phyloP scores from a whole-genome alignment of 139 green algal species.

The Zygnema circumcarinatum region DNA sequence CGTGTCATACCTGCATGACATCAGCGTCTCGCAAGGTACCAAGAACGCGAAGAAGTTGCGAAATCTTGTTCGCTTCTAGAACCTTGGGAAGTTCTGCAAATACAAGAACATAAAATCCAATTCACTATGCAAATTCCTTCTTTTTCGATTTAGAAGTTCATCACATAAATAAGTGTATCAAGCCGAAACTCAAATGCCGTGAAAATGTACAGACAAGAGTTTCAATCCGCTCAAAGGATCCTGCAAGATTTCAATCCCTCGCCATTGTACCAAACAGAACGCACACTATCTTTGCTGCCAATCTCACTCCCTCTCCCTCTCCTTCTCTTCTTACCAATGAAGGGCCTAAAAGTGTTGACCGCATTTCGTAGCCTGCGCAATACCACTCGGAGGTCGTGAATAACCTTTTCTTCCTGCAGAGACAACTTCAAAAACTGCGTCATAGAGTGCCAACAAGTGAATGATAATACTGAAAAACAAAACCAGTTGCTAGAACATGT shows the following conservation, averaged over 20 bases:
- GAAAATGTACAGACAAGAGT: background rate
- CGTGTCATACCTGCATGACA: slow-evolving; percentile 46
- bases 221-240: too few species aligned
- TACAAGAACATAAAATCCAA: background rate
- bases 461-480: background rate
- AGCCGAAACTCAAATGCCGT: background rate
- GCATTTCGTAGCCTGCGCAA: slow-evolving; percentile 36
- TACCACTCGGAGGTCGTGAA: slow-evolving; percentile 39
- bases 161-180: background rate
- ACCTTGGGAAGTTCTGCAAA: slow-evolving; percentile 34
- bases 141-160: background rate
- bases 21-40: slow-evolving; percentile 34
- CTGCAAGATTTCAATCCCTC: too few species aligned
- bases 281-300: background rate
- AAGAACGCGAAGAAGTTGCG: slow-evolving; percentile 20
- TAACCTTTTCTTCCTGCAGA: slow-evolving; percentile 34
- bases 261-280: background rate
- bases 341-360: slow-evolving; percentile 21
- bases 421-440: background rate
- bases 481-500: background rate
- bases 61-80: background rate
- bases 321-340: slow-evolving; percentile 8
- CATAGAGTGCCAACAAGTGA: background rate
- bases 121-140: background rate
- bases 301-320: background rate